Base-by-base conservation (phyloP, 31 red algal species). In the Endocladia muricata region DNA sequence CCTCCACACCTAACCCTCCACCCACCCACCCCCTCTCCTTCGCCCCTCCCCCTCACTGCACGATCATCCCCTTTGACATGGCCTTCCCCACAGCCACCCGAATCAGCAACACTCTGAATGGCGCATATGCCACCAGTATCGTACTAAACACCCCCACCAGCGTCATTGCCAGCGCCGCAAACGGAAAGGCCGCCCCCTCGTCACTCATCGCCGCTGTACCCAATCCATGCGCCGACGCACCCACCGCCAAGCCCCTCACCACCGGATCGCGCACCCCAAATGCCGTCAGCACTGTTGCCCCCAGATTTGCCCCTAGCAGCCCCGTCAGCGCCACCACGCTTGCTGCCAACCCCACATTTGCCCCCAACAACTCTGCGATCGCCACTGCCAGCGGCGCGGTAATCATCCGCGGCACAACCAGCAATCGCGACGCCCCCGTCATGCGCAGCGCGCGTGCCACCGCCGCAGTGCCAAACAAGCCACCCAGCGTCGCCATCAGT, bases 141-240 rank as follows among this genome's bases (percentile, higher is more conserved):
- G 88, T 87, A 39, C 70, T 84, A 29, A 96, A 78, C 13, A 82
- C 66, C 2, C 82, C 88, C 2, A 96, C 93, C 21, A 96, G 75
- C 41, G 97, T 87, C 93, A 99, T 99, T 22, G 97, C 90, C 42
- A 99, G 78, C 0, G 93, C 97, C 1, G 97, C 49, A 82, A 99
- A 99, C n/a, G 97, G 93, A 78, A 99, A 93, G 39, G 97, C 92
- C 7, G 81, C 92, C 30, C 68, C 51, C 83, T 96, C 97, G 32
- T 93, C 89, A 15, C 58, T 79, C 78, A 99, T 82, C 52, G 93
- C 92, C 0, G 97, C 97, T 3, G 97, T 96, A 2, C 97, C 96
- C 35, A 98, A 42, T 19, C 96, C 96, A 68, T 98, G 96, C 34
- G 88, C 87, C 13, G 91, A 66, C 5, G 83, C 65, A 1, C 94